These are phyloP conservation scores for Citrullus colocynthis DNA, from an alignment of 306 rosid genomes.

Conservation along the genomic window DNA sequence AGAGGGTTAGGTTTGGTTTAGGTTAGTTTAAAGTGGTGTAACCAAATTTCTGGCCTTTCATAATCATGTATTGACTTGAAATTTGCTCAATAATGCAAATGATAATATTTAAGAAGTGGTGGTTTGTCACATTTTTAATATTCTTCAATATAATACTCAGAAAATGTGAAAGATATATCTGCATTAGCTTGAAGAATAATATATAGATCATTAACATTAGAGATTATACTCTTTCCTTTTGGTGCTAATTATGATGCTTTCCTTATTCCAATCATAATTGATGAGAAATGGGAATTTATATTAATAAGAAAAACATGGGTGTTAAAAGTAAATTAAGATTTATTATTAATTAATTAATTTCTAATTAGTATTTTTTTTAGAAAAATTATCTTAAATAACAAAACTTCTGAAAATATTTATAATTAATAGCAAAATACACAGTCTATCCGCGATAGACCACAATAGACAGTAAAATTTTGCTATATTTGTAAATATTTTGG, in stretches of 20 bases:
- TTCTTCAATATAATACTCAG: not conserved
- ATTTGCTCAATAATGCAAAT: not conserved
- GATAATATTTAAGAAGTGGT: not conserved
- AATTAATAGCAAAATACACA: too few relatives aligned
- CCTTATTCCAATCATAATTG: not conserved
- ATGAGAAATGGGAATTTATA: not conserved
- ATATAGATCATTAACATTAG: not conserved
- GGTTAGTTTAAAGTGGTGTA: conserved; percentile 3
- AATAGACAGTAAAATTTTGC: too few relatives aligned
- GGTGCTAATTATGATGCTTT: not conserved
- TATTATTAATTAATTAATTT: too few relatives aligned
- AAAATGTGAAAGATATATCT: not conserved
- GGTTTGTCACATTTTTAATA: not conserved
- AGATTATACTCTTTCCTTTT: not conserved
- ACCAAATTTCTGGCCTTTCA: not conserved
- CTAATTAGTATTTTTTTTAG: too few relatives aligned
- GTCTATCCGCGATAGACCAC: too few relatives aligned
- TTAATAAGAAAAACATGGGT: too few relatives aligned
- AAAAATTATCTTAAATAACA: too few relatives aligned
- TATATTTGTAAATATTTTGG: too few relatives aligned
- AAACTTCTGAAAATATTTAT: too few relatives aligned
- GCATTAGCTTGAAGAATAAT: not conserved
- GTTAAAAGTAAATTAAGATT: too few relatives aligned
- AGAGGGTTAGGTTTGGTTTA: not conserved
- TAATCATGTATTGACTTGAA: not conserved